phyloP scores from a whole-genome alignment of 495 filamentous ascomycete genomes.

The Lophiostoma macrostomum region DNA sequence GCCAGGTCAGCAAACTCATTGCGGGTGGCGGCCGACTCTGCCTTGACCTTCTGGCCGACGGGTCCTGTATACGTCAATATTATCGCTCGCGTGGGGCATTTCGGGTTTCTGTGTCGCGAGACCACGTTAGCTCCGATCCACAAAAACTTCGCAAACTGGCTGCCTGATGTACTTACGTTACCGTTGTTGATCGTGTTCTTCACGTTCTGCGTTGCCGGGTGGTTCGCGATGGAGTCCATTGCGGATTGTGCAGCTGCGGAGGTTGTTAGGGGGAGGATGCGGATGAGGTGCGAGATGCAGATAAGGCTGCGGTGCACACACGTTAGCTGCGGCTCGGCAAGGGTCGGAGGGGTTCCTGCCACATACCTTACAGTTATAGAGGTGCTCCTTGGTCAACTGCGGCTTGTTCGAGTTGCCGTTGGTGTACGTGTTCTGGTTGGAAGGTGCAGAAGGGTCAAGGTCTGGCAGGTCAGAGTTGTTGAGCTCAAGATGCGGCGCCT shows the following conservation, averaged over 20 bases:
- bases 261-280: slow-evolving; percentile 17
- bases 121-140: slow-evolving; percentile 23
- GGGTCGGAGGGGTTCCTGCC: slow-evolving; percentile 13
- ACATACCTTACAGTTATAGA: slow-evolving; percentile 42
- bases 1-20: slow-evolving; percentile 74
- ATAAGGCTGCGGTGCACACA: slow-evolving; percentile 26
- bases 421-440: slow-evolving; percentile 18
- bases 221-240: slow-evolving; percentile 40
- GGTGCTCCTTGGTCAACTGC: slow-evolving; percentile 32
- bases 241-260: slow-evolving; percentile 41
- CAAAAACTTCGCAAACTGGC: neutral
- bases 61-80: slow-evolving; percentile 55
- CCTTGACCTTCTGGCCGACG: slow-evolving; percentile 72
- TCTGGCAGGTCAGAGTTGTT: slow-evolving; percentile 22
- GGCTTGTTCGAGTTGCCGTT: slow-evolving; percentile 17
- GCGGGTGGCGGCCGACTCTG: slow-evolving; percentile 66
- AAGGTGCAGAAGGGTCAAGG: slow-evolving; percentile 24
- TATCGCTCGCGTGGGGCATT: slow-evolving; percentile 3
- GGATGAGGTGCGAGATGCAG: slow-evolving; percentile 29
- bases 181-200: slow-evolving; percentile 37
- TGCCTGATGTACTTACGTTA: slow-evolving; percentile 33
- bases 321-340: slow-evolving; percentile 34
- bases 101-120: slow-evolving; percentile 20
- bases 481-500: slow-evolving; percentile 31
- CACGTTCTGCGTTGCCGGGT: slow-evolving; percentile 39